Evolutionary conservation across 495 filamentous ascomycete species (phyloP).

Genomic region (Neurospora hispaniola): DNA sequence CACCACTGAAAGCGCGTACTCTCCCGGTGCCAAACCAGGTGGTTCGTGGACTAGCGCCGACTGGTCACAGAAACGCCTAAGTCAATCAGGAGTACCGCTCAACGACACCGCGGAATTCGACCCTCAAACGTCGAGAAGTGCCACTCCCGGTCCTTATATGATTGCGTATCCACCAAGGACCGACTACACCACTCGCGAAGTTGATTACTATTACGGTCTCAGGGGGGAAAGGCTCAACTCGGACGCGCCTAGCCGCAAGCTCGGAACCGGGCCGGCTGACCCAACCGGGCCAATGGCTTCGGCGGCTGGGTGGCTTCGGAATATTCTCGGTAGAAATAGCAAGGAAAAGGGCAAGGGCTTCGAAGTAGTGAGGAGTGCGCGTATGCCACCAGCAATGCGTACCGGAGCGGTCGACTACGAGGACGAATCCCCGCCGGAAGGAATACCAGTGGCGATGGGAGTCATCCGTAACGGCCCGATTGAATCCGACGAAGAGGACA

Average conservation of each 20-base stretch:
- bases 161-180: slow-evolving; percentile 39
- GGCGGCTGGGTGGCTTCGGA: slow-evolving; percentile 79
- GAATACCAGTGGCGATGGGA: slow-evolving; percentile 48
- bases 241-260: slow-evolving; percentile 63
- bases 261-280: slow-evolving; percentile 91
- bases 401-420: slow-evolving; percentile 41
- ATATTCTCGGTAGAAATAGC: slow-evolving; percentile 65
- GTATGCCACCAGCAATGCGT: slow-evolving; percentile 53
- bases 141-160: slow-evolving; percentile 29
- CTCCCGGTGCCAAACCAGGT: slow-evolving; percentile 24
- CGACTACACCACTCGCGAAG: slow-evolving; percentile 86
- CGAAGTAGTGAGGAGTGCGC: slow-evolving; percentile 82
- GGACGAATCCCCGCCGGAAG: slow-evolving; percentile 40
- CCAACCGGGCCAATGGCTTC: slow-evolving; percentile 82
- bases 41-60: slow-evolving; percentile 44
- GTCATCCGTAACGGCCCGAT: slow-evolving; percentile 46
- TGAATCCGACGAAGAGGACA: slow-evolving; percentile 49
- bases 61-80: slow-evolving; percentile 35
- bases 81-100: slow-evolving; percentile 21
- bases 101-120: slow-evolving; percentile 29
- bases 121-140: slow-evolving; percentile 27
- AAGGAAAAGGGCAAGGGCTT: slow-evolving; percentile 92
- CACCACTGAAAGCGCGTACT: slow-evolving; percentile 41
- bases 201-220: slow-evolving; percentile 90
- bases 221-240: slow-evolving; percentile 79